Evolutionary conservation across 2,329 filamentous ascomycete species (phyloP).

Genomic region (Fonsecaea erecta): DNA sequence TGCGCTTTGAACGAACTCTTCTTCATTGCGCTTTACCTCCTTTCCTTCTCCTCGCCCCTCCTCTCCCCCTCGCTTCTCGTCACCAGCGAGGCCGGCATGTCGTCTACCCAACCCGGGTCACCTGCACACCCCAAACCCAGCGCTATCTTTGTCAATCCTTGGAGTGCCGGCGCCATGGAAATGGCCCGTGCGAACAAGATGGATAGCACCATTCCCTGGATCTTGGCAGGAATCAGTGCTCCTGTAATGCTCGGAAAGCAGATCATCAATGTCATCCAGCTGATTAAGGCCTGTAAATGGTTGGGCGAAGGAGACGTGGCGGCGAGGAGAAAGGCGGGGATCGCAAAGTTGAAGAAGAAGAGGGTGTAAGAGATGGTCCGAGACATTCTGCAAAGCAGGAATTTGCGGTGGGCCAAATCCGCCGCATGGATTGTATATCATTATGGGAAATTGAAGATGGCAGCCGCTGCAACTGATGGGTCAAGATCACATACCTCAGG

Average conservation of each 20-base stretch:
- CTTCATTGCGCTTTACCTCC: slow-evolving; percentile 96
- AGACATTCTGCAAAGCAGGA: background rate
- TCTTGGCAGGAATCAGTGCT: slow-evolving; percentile 77
- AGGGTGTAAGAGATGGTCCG: background rate
- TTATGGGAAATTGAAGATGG: background rate
- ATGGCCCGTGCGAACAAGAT: slow-evolving; percentile 93
- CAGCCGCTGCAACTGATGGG: background rate
- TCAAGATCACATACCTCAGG: background rate
- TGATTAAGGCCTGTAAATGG: slow-evolving; percentile 90
- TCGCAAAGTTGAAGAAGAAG: slow-evolving; percentile 32
- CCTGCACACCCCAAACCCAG: slow-evolving; percentile 71
- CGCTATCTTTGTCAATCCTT: slow-evolving; percentile 83
- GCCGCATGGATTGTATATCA: background rate
- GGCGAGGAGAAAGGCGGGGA: slow-evolving; percentile 60
- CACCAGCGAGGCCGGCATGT: slow-evolving; percentile 54
- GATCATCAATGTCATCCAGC: slow-evolving; percentile 88
- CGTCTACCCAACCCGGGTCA: slow-evolving; percentile 66
- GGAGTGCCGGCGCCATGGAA: slow-evolving; percentile 90
- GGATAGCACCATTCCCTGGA: slow-evolving; percentile 75
- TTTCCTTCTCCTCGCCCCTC: slow-evolving; percentile 91
- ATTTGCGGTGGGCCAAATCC: background rate
- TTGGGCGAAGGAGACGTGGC: slow-evolving; percentile 87
- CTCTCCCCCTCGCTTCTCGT: slow-evolving; percentile 80
- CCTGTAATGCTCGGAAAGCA: slow-evolving; percentile 93
- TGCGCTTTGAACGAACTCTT: slow-evolving; percentile 93